A percentile compares a stretch with the other conserved stretches of the same genome.
Conservation (phyloP, 306 rosid genomes). For the Dalbergia cultrata region DNA sequence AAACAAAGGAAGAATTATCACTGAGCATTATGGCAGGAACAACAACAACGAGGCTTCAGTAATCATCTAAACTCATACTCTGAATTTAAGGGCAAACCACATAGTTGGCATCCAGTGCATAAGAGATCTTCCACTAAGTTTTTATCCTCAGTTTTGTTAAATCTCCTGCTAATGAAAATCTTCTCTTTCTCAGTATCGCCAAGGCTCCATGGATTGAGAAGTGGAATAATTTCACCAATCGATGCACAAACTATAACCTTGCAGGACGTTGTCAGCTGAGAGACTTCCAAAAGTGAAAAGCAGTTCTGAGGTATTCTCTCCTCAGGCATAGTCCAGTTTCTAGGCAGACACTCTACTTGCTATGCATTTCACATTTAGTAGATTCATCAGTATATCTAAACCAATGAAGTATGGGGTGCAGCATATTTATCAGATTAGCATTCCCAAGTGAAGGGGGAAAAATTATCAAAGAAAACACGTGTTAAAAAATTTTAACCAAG, state of each 20-base stretch:
- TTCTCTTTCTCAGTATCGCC: slow-evolving; percentile 62
- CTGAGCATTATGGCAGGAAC: slow-evolving; percentile 21
- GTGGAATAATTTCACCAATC: slow-evolving; percentile 71
- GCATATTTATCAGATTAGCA: slow-evolving; percentile 20
- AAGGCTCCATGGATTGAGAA: slow-evolving; percentile 4
- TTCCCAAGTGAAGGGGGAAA: slow-evolving; percentile 1
- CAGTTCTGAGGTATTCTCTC: slow-evolving; percentile 58
- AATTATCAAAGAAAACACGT: slow-evolving; percentile 33
- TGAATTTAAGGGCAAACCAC: slow-evolving; percentile 75
- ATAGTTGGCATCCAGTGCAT: slow-evolving; percentile 82
- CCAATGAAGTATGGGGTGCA: slow-evolving; percentile 2
- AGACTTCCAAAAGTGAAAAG: slow-evolving; percentile 63
- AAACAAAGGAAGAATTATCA: slow-evolving; percentile 40
- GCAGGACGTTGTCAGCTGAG: slow-evolving; percentile 57
- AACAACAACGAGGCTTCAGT: slow-evolving; percentile 12
- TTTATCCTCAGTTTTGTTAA: slow-evolving; percentile 52
- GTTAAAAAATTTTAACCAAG: neutral
- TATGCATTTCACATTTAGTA: slow-evolving; percentile 38
- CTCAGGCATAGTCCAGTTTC: slow-evolving; percentile 75
- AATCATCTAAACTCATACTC: slow-evolving; percentile 49
- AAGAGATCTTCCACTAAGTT: slow-evolving; percentile 69
- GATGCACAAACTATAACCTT: slow-evolving; percentile 66
- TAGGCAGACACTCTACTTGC: slow-evolving; percentile 47
- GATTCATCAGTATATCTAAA: slow-evolving; percentile 38
- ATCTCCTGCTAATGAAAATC: slow-evolving; percentile 69